Base-by-base conservation (phyloP, 345 rosid genomes). In the Rhodamnia rubescens region DNA sequence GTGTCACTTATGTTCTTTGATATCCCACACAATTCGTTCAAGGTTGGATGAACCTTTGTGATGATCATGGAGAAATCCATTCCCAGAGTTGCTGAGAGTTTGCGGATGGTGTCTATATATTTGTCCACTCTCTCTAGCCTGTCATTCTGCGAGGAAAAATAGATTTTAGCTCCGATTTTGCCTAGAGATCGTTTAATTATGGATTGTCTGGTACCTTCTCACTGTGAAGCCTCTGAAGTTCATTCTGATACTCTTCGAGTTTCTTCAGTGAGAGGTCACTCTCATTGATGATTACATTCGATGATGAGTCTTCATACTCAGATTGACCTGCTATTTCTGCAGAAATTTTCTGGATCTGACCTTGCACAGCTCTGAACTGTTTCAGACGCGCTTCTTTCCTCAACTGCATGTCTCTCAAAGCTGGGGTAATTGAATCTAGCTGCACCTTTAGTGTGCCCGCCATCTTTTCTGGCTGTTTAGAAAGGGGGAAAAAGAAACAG, bases 31-130 rank as follows among this genome's bases (percentile, higher is more conserved):
- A 94, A 88, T 82, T 96, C 99, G 85, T 94, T 97, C 88, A 97
- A 87, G 89, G 93, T 97, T 81, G 99, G 99, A 85, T 97, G 99
- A 78, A 97, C 96, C 89, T 97, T 97, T 83, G 99, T 97, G 87
- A 97, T 92, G 86, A 94, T 96, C 96, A 93, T 96, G 58, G 99
- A 96, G 84, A 98, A 96, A 89, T 96, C 98, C 95, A 94, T 93
- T 85, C 96, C 99, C 85, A 97, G 84, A 36, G 93, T 94, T 42
- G 98, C 92, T 83, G 97, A 92, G 74, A 96, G 85, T 82, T 89
- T 93, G 83, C 86, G 90, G 86, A 97, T 92, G 54, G 92, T 88
- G 58, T 93, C 92, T 86, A 90, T 94, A 51, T 94, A 91, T 57
- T 90, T 93, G 83, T 95, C 99, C 91, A 97, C 99, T 88, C 90